These are phyloP conservation scores for Lodderomyces parapsilosis DNA, from an alignment of 1,139 yeast genomes.

Conservation along the genomic window DNA sequence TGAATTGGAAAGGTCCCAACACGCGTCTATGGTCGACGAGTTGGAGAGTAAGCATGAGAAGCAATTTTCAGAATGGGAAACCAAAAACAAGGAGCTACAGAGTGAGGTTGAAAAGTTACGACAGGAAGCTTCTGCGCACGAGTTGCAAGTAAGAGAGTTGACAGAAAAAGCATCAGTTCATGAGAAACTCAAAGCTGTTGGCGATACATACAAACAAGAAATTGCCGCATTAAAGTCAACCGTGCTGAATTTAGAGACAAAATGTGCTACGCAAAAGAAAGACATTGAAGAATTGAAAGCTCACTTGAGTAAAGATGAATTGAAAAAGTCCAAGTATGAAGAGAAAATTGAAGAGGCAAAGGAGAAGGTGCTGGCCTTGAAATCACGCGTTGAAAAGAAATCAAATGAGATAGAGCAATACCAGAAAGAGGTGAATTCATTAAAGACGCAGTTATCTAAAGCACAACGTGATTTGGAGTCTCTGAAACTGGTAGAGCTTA, in stretches of 20 bases:
- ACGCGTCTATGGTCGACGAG: conserved; percentile 13
- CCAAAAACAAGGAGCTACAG: conserved; percentile 2
- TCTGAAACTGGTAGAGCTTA: conserved; percentile 1
- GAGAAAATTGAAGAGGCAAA: conserved; percentile 15
- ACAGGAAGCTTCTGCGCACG: not conserved
- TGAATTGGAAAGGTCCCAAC: conserved; percentile 13
- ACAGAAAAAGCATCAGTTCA: not conserved
- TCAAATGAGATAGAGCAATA: conserved; percentile 11
- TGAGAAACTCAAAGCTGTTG: not conserved
- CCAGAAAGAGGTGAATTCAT: conserved; percentile 13
- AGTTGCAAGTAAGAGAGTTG: not conserved
- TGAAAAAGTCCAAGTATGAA: conserved; percentile 13
- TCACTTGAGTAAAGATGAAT: conserved; percentile 15
- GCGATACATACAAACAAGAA: not conserved
- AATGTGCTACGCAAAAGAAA: conserved; percentile 1
- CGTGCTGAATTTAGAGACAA: not conserved
- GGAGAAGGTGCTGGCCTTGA: conserved; percentile 13
- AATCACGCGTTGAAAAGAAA: conserved; percentile 12
- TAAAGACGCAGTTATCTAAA: conserved; percentile 13
- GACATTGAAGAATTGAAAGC: conserved; percentile 12
- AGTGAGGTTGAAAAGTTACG: not conserved
- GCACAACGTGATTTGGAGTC: conserved; percentile 7
- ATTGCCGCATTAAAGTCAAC: not conserved
- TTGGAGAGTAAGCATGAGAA: conserved; percentile 12
- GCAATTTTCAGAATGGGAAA: conserved; percentile 9